Base-by-base conservation (phyloP, 2,329 filamentous ascomycete species). In the Fusarium hostae region DNA sequence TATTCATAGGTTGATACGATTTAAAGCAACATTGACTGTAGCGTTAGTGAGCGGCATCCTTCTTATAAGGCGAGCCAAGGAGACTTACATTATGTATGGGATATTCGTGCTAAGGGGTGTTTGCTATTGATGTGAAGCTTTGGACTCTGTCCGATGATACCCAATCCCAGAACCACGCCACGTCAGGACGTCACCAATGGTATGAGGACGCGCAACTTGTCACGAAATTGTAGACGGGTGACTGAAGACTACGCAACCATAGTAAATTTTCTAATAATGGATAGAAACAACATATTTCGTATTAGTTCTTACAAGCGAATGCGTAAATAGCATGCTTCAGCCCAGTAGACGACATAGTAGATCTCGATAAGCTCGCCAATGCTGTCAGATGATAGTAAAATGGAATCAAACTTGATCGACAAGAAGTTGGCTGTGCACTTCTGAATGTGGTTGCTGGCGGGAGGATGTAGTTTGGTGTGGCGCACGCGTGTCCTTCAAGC, bases 401-500 rank as follows among this genome's bases (percentile, higher is more conserved):
- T 39, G 30, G 12, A 54, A 60, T 48, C 40, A 48, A 66, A 12
- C 24, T 34, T 66, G 62, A 37, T 60, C 9, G 15, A 35, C 32
- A 50, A 34, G 16, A 26, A 30, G 52, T 45, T 45, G 62, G 40
- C 40, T 52, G 52, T 66, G 52, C 22, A 71, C 30, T 6, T 16
- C 43, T 47, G 11, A 26, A 32, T 65, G 30, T 47, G 18, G 26
- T 45, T n/a, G 15, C 32, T 5, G 4, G 32, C 32, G 32, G 32
- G 32, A 18, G 6, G 34, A 35, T 37, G 34, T 50, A 22, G 50
- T 43, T 47, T 51, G n/a, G 40, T 71, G 69, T 72, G 69, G 69
- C 69, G 69, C 69, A 54, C 63, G 65, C 65, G 69, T 72, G 69
- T 52, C 60, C 22, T 58, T 20, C 28, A 37, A 65, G 68, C 60